Evolutionary conservation across 768 basidiomycete species (phyloP).

Genomic region (Mycena galericulata): DNA sequence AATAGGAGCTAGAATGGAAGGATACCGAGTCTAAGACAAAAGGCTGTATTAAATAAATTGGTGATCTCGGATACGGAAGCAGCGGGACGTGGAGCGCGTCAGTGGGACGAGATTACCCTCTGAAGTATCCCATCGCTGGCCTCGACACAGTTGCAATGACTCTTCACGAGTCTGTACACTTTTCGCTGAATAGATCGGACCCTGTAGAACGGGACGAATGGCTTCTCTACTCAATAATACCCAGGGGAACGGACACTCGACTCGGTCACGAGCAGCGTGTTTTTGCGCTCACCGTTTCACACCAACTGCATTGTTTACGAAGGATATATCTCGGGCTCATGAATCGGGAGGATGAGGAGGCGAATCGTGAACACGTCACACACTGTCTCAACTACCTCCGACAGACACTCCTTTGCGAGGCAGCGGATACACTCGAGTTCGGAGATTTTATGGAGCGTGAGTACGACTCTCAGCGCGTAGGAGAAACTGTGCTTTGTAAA

Average conservation of each 20-base stretch:
- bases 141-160: constrained; percentile 27
- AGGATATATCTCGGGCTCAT: constrained; percentile 33
- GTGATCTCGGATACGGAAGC: too few relatives aligned
- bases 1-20: too few relatives aligned
- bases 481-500: constrained; percentile 32
- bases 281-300: constrained; percentile 40
- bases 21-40: too few relatives aligned
- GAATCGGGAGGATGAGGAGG: constrained; percentile 27
- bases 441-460: constrained; percentile 47
- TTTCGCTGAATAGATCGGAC: constrained; percentile 32
- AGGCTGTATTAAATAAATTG: too few relatives aligned
- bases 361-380: constrained; percentile 39
- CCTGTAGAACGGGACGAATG: constrained; percentile 22
- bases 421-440: constrained; percentile 46
- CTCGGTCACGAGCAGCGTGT: constrained; percentile 38
- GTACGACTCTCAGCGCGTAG: constrained; percentile 35
- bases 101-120: constrained; percentile 3
- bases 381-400: constrained; percentile 55
- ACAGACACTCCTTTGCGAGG: constrained; percentile 49
- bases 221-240: constrained; percentile 20
- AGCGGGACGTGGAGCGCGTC: too few relatives aligned
- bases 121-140: not conserved
- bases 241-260: constrained; percentile 39
- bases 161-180: constrained; percentile 38
- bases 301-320: constrained; percentile 45